A percentile compares a stretch with the other conserved stretches of the same genome.
Evolutionary conservation across 352 stramenopile species (phyloP).

Genomic region (Phytophthora brassicae): DNA sequence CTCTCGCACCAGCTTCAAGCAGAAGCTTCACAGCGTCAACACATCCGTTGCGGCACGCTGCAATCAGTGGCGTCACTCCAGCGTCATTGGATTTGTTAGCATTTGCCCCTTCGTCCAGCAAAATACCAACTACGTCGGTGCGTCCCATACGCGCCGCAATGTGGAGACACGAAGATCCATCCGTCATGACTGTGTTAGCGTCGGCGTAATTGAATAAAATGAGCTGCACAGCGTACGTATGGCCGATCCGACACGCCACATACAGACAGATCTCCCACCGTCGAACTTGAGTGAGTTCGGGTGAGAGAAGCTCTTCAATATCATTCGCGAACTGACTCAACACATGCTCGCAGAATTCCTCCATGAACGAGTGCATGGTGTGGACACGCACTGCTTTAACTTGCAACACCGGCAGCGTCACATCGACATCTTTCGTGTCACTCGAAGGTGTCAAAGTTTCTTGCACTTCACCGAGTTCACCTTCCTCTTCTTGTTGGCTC

Average conservation of each 20-base stretch:
- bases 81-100: conserved; percentile 61
- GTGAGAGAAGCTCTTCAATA: conserved; percentile 54
- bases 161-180: conserved; percentile 72
- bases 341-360: conserved; percentile 77
- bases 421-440: conserved; percentile 9
- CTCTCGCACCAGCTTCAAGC: conserved; percentile 46
- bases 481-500: conserved; percentile 29
- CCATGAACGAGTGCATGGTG: conserved; percentile 78
- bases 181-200: conserved; percentile 54
- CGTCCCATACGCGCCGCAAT: conserved; percentile 73
- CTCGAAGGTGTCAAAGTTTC: neutral
- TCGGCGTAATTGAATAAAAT: conserved; percentile 79
- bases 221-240: conserved; percentile 72
- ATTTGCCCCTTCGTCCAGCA: conserved; percentile 68
- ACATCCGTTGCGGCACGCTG: conserved; percentile 66
- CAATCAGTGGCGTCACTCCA: conserved; percentile 74
- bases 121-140: conserved; percentile 56
- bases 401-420: conserved; percentile 47
- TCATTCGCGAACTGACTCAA: conserved; percentile 62
- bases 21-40: conserved; percentile 56
- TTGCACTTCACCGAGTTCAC: conserved; percentile 23
- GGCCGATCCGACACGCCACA: conserved; percentile 69
- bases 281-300: conserved; percentile 46
- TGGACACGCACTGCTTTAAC: conserved; percentile 63
- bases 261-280: conserved; percentile 81